These are phyloP conservation scores for Xylariaceae sp. DNA, from an alignment of 2,329 filamentous ascomycete species.

Conservation along the genomic window DNA sequence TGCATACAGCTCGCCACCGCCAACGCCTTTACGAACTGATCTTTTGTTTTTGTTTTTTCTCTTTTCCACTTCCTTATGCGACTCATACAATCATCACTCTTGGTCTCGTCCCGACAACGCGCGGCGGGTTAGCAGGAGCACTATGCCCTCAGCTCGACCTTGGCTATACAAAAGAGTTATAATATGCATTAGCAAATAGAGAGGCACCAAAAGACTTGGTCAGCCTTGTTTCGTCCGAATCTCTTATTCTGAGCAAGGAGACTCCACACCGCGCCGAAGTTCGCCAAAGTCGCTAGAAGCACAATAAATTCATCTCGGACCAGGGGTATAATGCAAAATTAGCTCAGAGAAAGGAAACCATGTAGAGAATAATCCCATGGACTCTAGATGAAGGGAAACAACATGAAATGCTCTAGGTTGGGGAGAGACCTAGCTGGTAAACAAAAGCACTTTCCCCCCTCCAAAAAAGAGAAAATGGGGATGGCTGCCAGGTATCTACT, in stretches of 20 bases:
- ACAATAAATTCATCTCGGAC: slow-evolving; percentile 24
- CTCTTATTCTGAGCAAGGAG: slow-evolving; percentile 17
- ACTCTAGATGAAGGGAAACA: slow-evolving; percentile 16
- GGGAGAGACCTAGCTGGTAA: slow-evolving; percentile 2
- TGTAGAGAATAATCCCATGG: slow-evolving; percentile 20
- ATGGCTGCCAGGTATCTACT: not conserved
- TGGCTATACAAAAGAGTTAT: slow-evolving; percentile 9
- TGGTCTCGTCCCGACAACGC: slow-evolving; percentile 18
- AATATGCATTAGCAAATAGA: slow-evolving; percentile 16
- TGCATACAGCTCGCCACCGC: not conserved
- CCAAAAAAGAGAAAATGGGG: not conserved
- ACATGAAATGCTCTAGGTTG: slow-evolving; percentile 3
- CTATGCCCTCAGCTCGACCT: slow-evolving; percentile 2
- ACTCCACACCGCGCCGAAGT: slow-evolving; percentile 23
- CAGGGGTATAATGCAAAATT: slow-evolving; percentile 32
- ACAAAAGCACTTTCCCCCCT: not conserved
- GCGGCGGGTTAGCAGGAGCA: slow-evolving; percentile 3
- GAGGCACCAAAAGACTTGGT: slow-evolving; percentile 1
- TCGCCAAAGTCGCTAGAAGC: slow-evolving; percentile 25
- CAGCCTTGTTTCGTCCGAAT: slow-evolving; percentile 8
- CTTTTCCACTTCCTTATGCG: slow-evolving; percentile 6
- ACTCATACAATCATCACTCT: slow-evolving; percentile 19
- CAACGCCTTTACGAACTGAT: not conserved
- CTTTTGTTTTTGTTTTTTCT: too few relatives aligned
- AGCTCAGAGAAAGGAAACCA: slow-evolving; percentile 20